phyloP scores from a whole-genome alignment of 2,329 filamentous ascomycete genomes.

The Phaeosphaeria sp. region DNA sequence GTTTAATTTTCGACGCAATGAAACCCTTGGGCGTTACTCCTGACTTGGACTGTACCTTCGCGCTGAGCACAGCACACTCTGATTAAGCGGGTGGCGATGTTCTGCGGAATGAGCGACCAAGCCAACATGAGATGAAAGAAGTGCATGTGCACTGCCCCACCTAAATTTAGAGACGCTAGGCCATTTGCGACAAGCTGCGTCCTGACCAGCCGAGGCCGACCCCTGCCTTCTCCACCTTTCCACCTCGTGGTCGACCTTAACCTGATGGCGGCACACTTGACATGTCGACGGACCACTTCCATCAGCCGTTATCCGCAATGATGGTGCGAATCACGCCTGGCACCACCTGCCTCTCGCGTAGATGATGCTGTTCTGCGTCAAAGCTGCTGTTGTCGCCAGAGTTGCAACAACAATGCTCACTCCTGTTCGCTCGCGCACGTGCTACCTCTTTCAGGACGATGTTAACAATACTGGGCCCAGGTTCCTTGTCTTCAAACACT shows the following conservation, averaged over 20 bases:
- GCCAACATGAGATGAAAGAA: constrained; percentile 22
- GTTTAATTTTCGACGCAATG: neutral
- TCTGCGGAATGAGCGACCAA: constrained; percentile 21
- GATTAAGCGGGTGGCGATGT: constrained; percentile 25
- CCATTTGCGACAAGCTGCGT: constrained; percentile 3
- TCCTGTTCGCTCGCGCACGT: neutral
- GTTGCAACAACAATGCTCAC: neutral
- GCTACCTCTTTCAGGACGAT: neutral
- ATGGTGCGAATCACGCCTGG: neutral
- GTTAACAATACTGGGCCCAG: neutral
- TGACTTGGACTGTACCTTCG: neutral
- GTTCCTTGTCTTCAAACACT: neutral
- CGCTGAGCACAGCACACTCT: constrained; percentile 9
- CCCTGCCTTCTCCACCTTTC: constrained; percentile 9
- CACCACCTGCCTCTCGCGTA: neutral
- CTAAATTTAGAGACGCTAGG: constrained; percentile 38
- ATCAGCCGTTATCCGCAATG: neutral
- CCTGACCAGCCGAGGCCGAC: constrained; percentile 18
- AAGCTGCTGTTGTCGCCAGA: neutral
- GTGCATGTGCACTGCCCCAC: constrained; percentile 32
- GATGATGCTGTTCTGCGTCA: neutral
- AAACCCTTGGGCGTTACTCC: constrained; percentile 6
- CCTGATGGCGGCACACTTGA: neutral
- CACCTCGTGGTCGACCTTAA: neutral
- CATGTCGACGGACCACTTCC: too few relatives aligned